Evolutionary conservation across 2,329 filamentous ascomycete genomes (phyloP).

Genomic region (Arthrobotrys sinensis): DNA sequence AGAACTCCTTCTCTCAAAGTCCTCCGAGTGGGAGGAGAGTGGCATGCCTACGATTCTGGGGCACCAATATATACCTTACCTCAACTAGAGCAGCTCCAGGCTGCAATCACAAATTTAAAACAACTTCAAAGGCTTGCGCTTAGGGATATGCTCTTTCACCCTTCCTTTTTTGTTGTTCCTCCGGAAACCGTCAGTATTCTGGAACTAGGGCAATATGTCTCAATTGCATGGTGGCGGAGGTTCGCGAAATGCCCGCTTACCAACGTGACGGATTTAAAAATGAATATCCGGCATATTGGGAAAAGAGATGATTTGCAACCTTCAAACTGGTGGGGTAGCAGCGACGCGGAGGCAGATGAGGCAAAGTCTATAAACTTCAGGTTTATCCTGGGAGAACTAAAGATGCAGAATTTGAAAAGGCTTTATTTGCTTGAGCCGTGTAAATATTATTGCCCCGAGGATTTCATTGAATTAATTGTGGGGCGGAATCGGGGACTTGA

Average conservation of each 20-base stretch:
- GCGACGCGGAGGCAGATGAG: not conserved
- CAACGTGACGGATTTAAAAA: not conserved
- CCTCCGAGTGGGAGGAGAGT: not conserved
- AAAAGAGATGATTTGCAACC: too few species aligned
- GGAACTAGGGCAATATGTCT: not conserved
- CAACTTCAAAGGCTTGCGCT: not conserved
- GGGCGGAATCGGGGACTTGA: not conserved
- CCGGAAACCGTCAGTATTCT: not conserved
- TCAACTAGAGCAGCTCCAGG: not conserved
- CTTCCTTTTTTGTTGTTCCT: conserved; percentile 11
- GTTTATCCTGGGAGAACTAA: not conserved
- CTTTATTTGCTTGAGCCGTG: not conserved
- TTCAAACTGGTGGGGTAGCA: not conserved
- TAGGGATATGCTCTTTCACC: not conserved
- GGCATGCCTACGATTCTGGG: not conserved
- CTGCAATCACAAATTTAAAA: not conserved
- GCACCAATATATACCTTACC: not conserved
- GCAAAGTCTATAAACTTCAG: not conserved
- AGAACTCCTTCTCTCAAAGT: not conserved
- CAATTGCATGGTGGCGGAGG: conserved; percentile 32
- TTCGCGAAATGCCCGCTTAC: conserved; percentile 7
- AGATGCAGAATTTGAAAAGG: not conserved
- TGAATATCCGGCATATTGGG: not conserved
- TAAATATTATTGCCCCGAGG: not conserved
- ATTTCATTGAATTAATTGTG: not conserved